Base-by-base conservation (phyloP, 2,329 filamentous ascomycete species). In the Periconia macrospinosa region DNA sequence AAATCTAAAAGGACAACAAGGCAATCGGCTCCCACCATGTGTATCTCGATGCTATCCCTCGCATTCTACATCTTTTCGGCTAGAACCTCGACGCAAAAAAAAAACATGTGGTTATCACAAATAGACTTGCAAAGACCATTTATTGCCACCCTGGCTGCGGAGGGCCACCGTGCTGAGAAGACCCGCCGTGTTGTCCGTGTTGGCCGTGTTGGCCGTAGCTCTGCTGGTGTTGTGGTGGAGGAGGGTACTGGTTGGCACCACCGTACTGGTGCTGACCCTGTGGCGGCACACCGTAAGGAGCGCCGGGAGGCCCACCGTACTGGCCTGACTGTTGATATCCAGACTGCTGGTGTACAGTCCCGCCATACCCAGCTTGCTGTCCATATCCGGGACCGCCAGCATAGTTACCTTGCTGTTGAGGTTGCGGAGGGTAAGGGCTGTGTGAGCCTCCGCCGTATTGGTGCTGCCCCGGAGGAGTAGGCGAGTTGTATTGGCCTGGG, bases 321-420 rank as follows among this genome's bases (percentile, higher is more conserved):
- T 50, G 54, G 17, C 65, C 47, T 8, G 55, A 49, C 27, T 45
- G 50, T 17, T 51, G 50, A 11, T 48, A 49, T 19, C 53, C 23
- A 27, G 23, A 8, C 41, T 9, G 47, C 30, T 6, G 47, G 37
- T 52, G 48, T 6, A 30, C 65, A 10, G 68, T 65, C 6, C 68
- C 68, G 35, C 68, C 68, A 33, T 71, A 71, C 18, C 68, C 68
- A 50, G 69, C 69, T 58, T 68, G 61, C 40, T 60, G 54, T 17
- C 59, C 59, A 27, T 63, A 56, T 14, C 56, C 50, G n/a, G 47
- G 41, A 6, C 37, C 41, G 30, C 50, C 50, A 17, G 43, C 30
- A 30, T 53, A 56, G 41, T 18, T 37, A 15, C 35, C 52, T 9
- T 52, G 54, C 5, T 49, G 50, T 14, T 54, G 51, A 14, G 40